Percentiles rank a stretch among this genome's conserved stretches.
These are phyloP conservation scores for Candida sanyaensis DNA, from an alignment of 1,139 yeast genomes.

Conservation along the genomic window DNA sequence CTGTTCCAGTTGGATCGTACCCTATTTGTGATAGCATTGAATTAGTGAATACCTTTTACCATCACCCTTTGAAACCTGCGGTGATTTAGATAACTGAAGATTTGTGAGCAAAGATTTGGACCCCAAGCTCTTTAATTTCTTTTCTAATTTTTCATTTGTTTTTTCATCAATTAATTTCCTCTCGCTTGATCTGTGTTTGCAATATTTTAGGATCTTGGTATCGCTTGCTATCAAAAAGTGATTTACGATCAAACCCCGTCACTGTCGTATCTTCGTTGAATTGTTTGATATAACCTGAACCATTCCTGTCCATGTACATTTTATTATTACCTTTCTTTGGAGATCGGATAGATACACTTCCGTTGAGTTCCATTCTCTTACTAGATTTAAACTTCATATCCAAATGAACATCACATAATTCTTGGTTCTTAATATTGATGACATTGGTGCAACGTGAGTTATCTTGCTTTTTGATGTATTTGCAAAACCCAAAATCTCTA, in stretches of 20 bases:
- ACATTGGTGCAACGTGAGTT: constrained; percentile 59
- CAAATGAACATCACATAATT: constrained; percentile 71
- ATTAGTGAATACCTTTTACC: constrained; percentile 33
- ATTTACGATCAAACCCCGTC: constrained; percentile 14
- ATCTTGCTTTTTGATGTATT: constrained; percentile 41
- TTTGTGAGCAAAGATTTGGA: constrained; percentile 10
- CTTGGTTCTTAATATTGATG: constrained; percentile 52
- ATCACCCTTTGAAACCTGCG: not conserved
- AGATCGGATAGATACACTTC: constrained; percentile 50
- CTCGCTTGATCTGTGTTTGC: constrained; percentile 34
- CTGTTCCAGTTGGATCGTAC: constrained; percentile 47
- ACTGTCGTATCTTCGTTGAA: constrained; percentile 30
- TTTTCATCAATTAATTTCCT: constrained; percentile 32
- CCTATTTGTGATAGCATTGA: constrained; percentile 46
- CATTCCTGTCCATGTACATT: constrained; percentile 20
- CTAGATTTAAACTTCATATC: constrained; percentile 57
- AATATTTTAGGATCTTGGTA: constrained; percentile 50
- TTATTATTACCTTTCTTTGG: constrained; percentile 31
- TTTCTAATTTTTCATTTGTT: constrained; percentile 36
- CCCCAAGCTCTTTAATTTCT: constrained; percentile 24
- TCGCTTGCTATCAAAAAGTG: constrained; percentile 19
- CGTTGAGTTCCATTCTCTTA: constrained; percentile 74
- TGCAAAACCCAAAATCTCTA: constrained; percentile 71
- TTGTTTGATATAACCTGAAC: constrained; percentile 12
- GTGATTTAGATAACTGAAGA: constrained; percentile 8